Percentiles rank a stretch among this genome's conserved stretches.
phyloP scores from a whole-genome alignment of 176 grass and related monocot genomes.

The Melocanna baccifera region DNA sequence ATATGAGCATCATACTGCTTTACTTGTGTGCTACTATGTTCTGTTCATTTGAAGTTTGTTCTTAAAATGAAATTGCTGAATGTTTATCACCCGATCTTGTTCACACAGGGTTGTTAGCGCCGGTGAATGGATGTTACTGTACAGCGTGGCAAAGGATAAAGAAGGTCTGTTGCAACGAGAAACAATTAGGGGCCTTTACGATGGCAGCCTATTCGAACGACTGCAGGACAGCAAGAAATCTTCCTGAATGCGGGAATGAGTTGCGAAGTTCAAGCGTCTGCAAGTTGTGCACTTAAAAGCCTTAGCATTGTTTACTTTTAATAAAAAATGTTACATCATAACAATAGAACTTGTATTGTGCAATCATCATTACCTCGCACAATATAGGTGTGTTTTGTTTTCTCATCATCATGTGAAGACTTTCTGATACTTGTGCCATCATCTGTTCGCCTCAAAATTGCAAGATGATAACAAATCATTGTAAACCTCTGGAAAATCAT shows the following conservation, averaged over 20 bases:
- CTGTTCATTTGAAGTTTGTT: neutral
- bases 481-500: neutral
- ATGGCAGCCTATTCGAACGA: conserved; percentile 61
- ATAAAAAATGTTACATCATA: neutral
- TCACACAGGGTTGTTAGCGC: neutral
- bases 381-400: neutral
- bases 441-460: neutral
- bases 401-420: neutral
- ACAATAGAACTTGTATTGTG: neutral
- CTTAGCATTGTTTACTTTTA: neutral
- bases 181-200: conserved; percentile 35
- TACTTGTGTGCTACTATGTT: neutral
- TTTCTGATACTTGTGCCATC: neutral
- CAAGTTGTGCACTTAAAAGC: neutral
- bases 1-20: neutral
- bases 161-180: conserved; percentile 46
- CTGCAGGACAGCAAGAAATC: conserved; percentile 39
- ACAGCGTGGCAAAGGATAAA: conserved; percentile 52
- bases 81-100: neutral
- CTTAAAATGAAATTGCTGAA: neutral
- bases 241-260: neutral
- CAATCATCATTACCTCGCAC: neutral
- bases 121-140: conserved; percentile 48
- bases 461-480: neutral
- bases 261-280: neutral